Evolutionary conservation across 2,329 filamentous ascomycete species (phyloP), one percentile per base, ranked within the genome.

Genomic region (Lasiodiplodia sp.): DNA sequence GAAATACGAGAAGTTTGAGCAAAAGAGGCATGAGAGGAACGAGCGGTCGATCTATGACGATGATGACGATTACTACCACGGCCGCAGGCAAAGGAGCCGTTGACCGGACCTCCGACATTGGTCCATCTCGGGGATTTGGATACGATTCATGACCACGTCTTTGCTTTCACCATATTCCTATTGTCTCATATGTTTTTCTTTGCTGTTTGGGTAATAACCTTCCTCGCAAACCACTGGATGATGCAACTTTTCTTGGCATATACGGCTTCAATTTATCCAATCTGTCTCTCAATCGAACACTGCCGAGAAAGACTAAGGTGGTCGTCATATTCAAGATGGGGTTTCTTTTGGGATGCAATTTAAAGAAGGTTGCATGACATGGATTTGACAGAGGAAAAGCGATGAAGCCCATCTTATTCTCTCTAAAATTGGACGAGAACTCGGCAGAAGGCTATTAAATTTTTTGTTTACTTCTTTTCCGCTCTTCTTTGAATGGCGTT

Each of bases 1-100:
- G 68, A 66, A 70, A 37, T 77, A 73, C 60, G 75, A 74, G n/a
- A 70, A 69, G 44, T 66, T 68, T 11, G 65, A 67, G 38, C 66
- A 70, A 49, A 66, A 34, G n/a, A 60, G 23, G 51, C 49, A 66
- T n/a, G 67, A 38, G 18, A 66, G 34, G 49, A 23, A 52, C 23
- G 62, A 52, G 18, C 25, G 67, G 23, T 21, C 23, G 5, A 34
- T 16, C 34, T 40, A 57, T 21, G 37, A 25, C n/a, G 23, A 64
- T 28, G 66, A 53, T 16, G 18, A 62, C 4, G 57, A 68, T n/a
- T 63, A 53, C 49, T 63, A 68, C 58, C 37, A 68, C 58, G 57
- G 56, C 5, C 51, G 63, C 51, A 65, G 62, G n/a, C 37, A 51
- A 18, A 55, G 63, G 18, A 66, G 63, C 37, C 49, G 63, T 21